These are phyloP conservation scores for Diospyros kaki DNA, from an alignment of 148 eudicot species.

Conservation along the genomic window DNA sequence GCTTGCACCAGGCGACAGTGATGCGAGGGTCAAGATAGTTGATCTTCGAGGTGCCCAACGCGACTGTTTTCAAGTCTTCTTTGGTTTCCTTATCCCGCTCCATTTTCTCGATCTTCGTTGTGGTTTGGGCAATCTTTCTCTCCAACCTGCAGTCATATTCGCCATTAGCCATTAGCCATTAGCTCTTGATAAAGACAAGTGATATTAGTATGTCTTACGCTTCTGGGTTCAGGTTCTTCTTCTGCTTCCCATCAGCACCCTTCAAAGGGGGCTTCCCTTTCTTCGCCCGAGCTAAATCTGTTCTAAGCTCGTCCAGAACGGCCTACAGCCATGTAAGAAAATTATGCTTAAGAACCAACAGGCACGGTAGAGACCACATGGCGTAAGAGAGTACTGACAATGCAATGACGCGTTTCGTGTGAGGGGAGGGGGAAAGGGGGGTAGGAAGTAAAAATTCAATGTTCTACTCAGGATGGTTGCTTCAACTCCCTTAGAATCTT, in stretches of 20 bases:
- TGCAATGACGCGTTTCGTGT: no score
- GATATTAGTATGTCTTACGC: constrained; percentile 31
- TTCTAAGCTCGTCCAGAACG: constrained; percentile 49
- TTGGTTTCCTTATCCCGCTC: constrained; percentile 63
- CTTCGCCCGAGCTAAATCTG: constrained; percentile 67
- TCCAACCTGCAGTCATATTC: constrained; percentile 41
- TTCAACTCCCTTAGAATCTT: neutral
- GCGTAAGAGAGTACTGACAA: neutral
- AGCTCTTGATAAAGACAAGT: no score
- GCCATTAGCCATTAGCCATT: constrained; percentile 16
- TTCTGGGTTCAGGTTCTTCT: constrained; percentile 67
- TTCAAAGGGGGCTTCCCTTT: constrained; percentile 79
- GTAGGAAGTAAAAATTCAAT: neutral
- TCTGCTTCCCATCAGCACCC: constrained; percentile 62
- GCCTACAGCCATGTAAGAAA: constrained; percentile 31
- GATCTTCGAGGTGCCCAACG: constrained; percentile 87
- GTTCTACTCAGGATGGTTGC: neutral
- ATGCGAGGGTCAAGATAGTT: constrained; percentile 90
- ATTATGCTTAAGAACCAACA: constrained; percentile 12
- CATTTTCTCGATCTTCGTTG: constrained; percentile 57
- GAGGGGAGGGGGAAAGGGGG: neutral
- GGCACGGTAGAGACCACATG: neutral
- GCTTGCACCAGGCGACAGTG: constrained; percentile 95
- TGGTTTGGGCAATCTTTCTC: constrained; percentile 59
- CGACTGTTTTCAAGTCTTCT: constrained; percentile 86